phyloP scores from a whole-genome alignment of 768 basidiomycete species.

The Lentinula aciculospora region DNA sequence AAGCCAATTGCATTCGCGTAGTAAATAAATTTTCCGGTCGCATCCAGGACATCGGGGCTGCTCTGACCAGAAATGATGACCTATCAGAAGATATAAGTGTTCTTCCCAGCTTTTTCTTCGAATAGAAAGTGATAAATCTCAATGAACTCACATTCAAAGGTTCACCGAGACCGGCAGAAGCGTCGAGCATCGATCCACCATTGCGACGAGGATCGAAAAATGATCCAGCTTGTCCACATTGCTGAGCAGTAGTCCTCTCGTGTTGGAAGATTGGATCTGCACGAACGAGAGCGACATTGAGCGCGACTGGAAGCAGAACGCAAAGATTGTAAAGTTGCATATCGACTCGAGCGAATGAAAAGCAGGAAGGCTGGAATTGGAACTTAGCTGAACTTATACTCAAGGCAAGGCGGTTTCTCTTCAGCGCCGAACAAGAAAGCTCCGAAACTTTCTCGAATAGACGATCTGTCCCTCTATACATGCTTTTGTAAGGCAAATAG shows the following conservation, averaged over 20 bases:
- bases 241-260: neutral
- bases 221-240: constrained; percentile 10
- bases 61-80: constrained; percentile 56
- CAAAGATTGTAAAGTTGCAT: neutral
- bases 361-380: constrained; percentile 30
- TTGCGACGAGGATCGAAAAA: constrained; percentile 27
- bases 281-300: neutral
- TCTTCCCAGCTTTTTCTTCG: neutral
- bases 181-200: constrained; percentile 40
- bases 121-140: neutral
- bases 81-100: too few species aligned
- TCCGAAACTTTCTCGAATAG: neutral
- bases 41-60: constrained; percentile 39
- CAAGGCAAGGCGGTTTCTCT: too few species aligned
- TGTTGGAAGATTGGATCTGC: neutral
- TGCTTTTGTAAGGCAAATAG: too few species aligned
- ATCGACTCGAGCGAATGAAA: constrained; percentile 15
- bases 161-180: constrained; percentile 36
- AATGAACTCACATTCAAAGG: constrained; percentile 37
- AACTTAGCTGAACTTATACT: too few species aligned
- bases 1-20: constrained; percentile 50
- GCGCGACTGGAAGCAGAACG: neutral
- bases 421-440: too few species aligned
- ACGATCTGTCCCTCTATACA: neutral
- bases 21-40: constrained; percentile 35